A percentile compares a stretch with the other conserved stretches of the same genome.
Evolutionary conservation across 306 rosid genomes (phyloP).

Genomic region (Acacia melanoxylon): DNA sequence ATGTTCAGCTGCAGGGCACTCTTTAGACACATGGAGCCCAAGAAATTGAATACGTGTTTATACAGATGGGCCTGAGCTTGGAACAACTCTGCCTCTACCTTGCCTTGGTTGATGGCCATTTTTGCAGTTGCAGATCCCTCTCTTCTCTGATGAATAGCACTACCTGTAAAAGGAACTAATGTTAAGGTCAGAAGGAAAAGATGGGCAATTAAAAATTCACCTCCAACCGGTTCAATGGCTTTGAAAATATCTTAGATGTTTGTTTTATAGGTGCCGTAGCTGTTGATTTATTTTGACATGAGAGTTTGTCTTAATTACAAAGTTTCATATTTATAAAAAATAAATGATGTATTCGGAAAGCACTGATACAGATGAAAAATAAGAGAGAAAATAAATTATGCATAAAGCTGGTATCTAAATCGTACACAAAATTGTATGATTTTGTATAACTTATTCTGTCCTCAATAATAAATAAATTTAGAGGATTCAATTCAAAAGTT

Average conservation of each 20-base stretch:
- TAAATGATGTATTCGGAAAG: background rate
- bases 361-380: background rate
- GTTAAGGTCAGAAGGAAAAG: background rate
- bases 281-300: background rate
- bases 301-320: background rate
- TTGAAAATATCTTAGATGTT: background rate
- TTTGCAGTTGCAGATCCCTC: background rate
- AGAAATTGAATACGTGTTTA: background rate
- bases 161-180: background rate
- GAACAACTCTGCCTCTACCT: conserved; percentile 1
- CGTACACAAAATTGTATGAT: too few species aligned
- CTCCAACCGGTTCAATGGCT: background rate
- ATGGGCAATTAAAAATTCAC: background rate
- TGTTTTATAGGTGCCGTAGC: background rate
- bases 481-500: background rate
- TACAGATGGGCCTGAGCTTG: conserved; percentile 10
- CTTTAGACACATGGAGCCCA: background rate
- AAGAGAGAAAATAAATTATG: too few species aligned
- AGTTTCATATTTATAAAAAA: background rate
- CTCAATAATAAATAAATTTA: too few species aligned
- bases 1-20: background rate
- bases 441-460: background rate
- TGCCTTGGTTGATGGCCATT: background rate
- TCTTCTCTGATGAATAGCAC: background rate
- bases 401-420: too few species aligned